phyloP scores from a whole-genome alignment of 768 basidiomycete genomes.

The Thelephora aurantiotincta region DNA sequence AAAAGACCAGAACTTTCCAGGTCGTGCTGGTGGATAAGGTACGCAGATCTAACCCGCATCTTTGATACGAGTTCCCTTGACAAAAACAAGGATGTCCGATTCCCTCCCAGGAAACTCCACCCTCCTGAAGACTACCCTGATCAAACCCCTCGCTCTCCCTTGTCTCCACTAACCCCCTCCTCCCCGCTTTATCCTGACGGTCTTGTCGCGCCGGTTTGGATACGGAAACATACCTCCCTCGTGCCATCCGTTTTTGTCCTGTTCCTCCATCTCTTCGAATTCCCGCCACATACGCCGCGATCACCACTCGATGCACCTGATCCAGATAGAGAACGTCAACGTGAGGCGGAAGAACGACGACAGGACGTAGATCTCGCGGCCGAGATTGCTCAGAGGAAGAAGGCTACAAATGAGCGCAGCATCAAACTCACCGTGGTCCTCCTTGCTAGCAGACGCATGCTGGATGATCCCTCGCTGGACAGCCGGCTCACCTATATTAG shows the following conservation, averaged over 20 bases:
- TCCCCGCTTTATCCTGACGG: conserved; percentile 94
- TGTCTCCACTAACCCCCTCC: conserved; percentile 81
- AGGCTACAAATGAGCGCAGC: conserved; percentile 64
- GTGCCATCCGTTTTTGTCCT: conserved; percentile 89
- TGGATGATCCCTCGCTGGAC: conserved; percentile 88
- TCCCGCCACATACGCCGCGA: conserved; percentile 25
- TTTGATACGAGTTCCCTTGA: not conserved
- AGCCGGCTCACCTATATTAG: conserved; percentile 75
- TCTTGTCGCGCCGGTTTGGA: conserved; percentile 94
- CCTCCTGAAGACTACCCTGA: conserved; percentile 44
- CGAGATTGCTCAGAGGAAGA: conserved; percentile 72
- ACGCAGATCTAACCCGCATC: conserved; percentile 6
- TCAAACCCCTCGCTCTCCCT: conserved; percentile 62
- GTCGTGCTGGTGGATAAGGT: conserved; percentile 75
- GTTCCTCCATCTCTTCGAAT: conserved; percentile 75
- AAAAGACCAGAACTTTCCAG: conserved; percentile 64
- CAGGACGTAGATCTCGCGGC: conserved; percentile 66
- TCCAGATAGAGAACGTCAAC: conserved; percentile 38
- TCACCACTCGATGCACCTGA: conserved; percentile 44
- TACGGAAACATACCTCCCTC: conserved; percentile 86
- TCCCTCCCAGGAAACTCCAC: conserved; percentile 74
- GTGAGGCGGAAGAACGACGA: conserved; percentile 52
- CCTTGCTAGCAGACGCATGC: conserved; percentile 74
- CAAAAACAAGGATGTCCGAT: conserved; percentile 41
- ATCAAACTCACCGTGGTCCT: conserved; percentile 93